Evolutionary conservation across 306 rosid genomes (phyloP), one percentile per base, ranked within the genome.

Genomic region (Prunus mongolica): DNA sequence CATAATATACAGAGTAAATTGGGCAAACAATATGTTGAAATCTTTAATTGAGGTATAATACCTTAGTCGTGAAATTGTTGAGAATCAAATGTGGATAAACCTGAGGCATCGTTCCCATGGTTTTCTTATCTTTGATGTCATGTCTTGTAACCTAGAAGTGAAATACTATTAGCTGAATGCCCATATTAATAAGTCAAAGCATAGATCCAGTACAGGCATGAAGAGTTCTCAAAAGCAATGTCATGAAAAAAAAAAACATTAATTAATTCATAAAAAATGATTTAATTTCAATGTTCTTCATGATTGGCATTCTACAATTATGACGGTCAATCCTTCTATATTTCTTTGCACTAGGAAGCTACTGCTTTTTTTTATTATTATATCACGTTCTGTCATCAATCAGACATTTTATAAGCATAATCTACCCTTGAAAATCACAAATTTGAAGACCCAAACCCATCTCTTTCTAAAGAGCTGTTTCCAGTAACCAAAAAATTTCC

Each of bases 51-150:
- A 80, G 61, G 72, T 67, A 67, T 50, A 15, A 78, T 86, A 95
- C 97, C 98, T 90, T 95, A 6, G 95, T 85, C 52, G 93, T 84
- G 88, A 95, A 95, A 54, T 95, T 92, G 56, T 92, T 84, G 65
- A 92, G 81, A 82, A 95, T 80, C 81, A 95, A 65, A 80, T 95
- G 96, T 18, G 98, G 98, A 78, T 88, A 89, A 67, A 93, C 98
- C 82, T 90, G 91, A 11, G 98, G 96, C 91, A 95, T 91, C n/a
- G 97, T 92, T 84, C 97, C 96, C 69, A 92, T 80, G 78, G 85
- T 76, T 84, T 90, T 89, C 84, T 65, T 90, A 84, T 90, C 97
- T 84, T 87, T 92, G 80, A 95, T 86, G 77, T 95, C 98, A 75
- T 95, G 98, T 78, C 98, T 89, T 78, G 98, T 88, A 76, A 90